A percentile compares a stretch with the other conserved stretches of the same genome.
Evolutionary conservation across 1,139 yeast species (phyloP).

Genomic region (Yamadazyma pseudoaaseri): DNA sequence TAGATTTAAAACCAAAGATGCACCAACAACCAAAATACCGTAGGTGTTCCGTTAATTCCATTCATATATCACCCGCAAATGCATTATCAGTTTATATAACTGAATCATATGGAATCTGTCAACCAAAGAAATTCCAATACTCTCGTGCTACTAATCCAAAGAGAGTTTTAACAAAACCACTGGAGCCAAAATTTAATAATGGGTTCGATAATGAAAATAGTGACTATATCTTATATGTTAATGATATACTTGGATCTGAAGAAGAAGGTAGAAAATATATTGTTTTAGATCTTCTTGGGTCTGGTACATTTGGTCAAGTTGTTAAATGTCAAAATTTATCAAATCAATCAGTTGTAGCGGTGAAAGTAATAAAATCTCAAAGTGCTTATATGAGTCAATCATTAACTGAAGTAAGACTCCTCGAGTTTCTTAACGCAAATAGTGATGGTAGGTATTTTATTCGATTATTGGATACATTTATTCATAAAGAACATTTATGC

Average conservation of each 20-base stretch:
- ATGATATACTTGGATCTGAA: slow-evolving; percentile 86
- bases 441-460: slow-evolving; percentile 77
- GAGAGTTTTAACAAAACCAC: slow-evolving; percentile 89
- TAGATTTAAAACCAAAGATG: slow-evolving; percentile 62
- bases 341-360: slow-evolving; percentile 89
- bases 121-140: slow-evolving; percentile 78
- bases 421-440: slow-evolving; percentile 76
- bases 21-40: slow-evolving; percentile 74
- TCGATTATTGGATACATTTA: slow-evolving; percentile 79
- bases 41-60: slow-evolving; percentile 75
- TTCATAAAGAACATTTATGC: slow-evolving; percentile 91
- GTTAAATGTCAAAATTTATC: slow-evolving; percentile 92
- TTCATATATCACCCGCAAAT: slow-evolving; percentile 80
- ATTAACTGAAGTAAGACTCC: slow-evolving; percentile 81
- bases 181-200: slow-evolving; percentile 76
- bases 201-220: slow-evolving; percentile 88
- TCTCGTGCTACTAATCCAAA: slow-evolving; percentile 85
- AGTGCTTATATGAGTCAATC: slow-evolving; percentile 93
- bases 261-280: slow-evolving; percentile 86
- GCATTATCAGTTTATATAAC: slow-evolving; percentile 79
- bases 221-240: slow-evolving; percentile 90
- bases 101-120: slow-evolving; percentile 82
- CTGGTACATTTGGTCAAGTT: slow-evolving; percentile 98
- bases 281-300: slow-evolving; percentile 88
- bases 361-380: slow-evolving; percentile 89